Conservation (phyloP, 202 grass and related monocot species). For the Brachypodium distachyon region DNA sequence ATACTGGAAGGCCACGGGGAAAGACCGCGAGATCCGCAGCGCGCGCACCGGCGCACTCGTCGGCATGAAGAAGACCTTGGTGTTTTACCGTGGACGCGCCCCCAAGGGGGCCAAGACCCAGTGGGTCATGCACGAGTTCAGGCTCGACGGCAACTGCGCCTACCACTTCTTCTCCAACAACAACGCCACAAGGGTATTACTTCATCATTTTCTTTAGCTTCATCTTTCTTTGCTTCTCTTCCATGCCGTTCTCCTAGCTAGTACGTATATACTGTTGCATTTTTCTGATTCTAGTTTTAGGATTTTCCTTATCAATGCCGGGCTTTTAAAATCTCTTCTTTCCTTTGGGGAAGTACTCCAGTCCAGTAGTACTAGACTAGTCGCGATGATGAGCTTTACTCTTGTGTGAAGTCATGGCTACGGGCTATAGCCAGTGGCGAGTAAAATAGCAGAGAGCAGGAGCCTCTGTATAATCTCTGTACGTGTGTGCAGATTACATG, state of each 20-base stretch:
- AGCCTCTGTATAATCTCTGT: background rate
- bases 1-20: slow-evolving; percentile 99
- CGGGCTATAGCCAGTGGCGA: background rate
- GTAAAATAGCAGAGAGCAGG: background rate
- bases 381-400: background rate
- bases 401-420: slow-evolving; percentile 11
- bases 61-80: slow-evolving; percentile 98
- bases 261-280: no score
- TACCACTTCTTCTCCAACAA: slow-evolving; percentile 55
- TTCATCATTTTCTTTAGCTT: background rate
- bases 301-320: background rate
- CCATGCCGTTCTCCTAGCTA: no score
- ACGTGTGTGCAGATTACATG: slow-evolving; percentile 3
- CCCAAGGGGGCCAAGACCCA: slow-evolving; percentile 86
- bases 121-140: slow-evolving; percentile 98
- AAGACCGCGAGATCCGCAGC: slow-evolving; percentile 79
- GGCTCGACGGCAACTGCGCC: slow-evolving; percentile 71
- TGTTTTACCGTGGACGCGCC: slow-evolving; percentile 88
- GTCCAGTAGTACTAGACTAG: background rate
- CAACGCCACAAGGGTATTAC: slow-evolving; percentile 51
- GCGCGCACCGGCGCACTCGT: slow-evolving; percentile 56
- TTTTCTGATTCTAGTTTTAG: background rate
- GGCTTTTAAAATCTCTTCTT: background rate
- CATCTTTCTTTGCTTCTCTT: no score
- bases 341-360: background rate